These are phyloP conservation scores for Podospora fimiseda DNA, from an alignment of 495 filamentous ascomycete species.

Conservation along the genomic window DNA sequence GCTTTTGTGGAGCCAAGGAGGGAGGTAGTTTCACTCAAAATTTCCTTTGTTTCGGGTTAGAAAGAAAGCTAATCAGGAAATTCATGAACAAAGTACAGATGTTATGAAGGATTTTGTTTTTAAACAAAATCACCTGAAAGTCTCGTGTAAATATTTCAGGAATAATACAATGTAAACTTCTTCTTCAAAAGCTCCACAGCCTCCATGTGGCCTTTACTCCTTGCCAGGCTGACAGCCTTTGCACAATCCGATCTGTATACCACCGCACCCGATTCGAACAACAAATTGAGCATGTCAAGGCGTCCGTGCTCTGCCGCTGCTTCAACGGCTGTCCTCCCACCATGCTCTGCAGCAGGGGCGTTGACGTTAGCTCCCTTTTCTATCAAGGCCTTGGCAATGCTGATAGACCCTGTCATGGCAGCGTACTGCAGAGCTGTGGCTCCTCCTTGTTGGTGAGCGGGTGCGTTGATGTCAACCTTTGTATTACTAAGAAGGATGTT, in stretches of 20 bases:
- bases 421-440: background rate
- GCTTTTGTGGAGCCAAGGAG: too few species aligned
- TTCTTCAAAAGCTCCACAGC: background rate
- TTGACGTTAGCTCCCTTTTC: background rate
- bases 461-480: background rate
- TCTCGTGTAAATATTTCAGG: too few species aligned
- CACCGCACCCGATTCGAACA: background rate
- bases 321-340: background rate
- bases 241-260: background rate
- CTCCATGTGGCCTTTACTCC: background rate
- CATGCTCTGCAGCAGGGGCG: background rate
- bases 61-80: too few species aligned
- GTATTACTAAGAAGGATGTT: background rate
- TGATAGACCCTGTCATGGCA: background rate
- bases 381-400: background rate
- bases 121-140: too few species aligned
- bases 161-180: too few species aligned
- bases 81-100: too few species aligned
- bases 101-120: too few species aligned
- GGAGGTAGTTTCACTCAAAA: too few species aligned
- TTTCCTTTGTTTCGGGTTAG: too few species aligned
- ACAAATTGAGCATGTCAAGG: background rate
- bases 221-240: background rate
- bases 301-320: background rate
- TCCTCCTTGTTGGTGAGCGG: background rate